phyloP scores from a whole-genome alignment of 2,329 filamentous ascomycete species.

The Exophiala mesophila region DNA sequence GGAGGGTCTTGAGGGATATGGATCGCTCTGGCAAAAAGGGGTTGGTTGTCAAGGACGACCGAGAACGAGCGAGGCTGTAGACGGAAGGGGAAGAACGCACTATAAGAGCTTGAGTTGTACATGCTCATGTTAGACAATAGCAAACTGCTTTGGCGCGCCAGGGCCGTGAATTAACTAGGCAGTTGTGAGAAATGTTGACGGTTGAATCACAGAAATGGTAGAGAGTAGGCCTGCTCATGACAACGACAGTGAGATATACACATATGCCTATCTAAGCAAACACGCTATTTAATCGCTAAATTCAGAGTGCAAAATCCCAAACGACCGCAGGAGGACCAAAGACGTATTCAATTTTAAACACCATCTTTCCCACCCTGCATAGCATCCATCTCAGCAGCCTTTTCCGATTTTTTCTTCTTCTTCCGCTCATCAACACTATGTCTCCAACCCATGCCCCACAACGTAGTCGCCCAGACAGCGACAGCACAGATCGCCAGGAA shows the following conservation, averaged over 20 bases:
- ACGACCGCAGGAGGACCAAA: too few species aligned
- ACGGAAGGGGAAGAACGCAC: background rate
- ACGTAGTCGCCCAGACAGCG: slow-evolving; percentile 45
- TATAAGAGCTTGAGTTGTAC: background rate
- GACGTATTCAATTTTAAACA: too few species aligned
- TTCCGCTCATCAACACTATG: slow-evolving; percentile 50
- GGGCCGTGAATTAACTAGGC: too few species aligned
- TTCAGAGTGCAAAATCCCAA: too few species aligned
- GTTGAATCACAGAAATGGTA: background rate
- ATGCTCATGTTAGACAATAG: background rate
- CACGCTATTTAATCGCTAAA: background rate
- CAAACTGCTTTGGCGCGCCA: too few species aligned
- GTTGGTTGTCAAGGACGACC: slow-evolving; percentile 21
- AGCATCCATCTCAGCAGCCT: slow-evolving; percentile 20
- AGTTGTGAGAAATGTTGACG: too few species aligned
- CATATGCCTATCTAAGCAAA: background rate
- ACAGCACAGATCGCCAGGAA: slow-evolving; percentile 50
- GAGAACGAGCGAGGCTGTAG: slow-evolving; percentile 19
- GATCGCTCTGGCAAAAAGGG: slow-evolving; percentile 19
- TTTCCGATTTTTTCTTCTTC: slow-evolving; percentile 33
- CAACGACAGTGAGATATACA: background rate
- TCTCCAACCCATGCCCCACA: slow-evolving; percentile 50
- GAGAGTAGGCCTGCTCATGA: background rate
- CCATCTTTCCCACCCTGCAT: slow-evolving; percentile 12
- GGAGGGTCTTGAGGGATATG: slow-evolving; percentile 27